phyloP scores from a whole-genome alignment of 169 alveolate genomes.

The Perkinsus olseni region DNA sequence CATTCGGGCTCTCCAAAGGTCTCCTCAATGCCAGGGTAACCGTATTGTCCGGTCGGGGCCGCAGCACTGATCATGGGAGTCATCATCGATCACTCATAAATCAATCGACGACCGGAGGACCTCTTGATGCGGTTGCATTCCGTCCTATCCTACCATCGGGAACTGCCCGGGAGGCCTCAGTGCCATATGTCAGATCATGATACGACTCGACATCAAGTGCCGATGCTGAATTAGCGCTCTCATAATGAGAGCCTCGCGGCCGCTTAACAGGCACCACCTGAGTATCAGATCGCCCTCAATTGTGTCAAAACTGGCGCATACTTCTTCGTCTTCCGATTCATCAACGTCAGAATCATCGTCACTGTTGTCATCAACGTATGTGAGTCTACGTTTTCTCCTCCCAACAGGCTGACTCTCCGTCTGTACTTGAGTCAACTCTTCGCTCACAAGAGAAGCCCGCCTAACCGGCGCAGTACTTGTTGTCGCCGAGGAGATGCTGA shows the following conservation, averaged over 20 bases:
- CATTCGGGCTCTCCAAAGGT: not conserved
- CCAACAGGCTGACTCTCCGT: constrained; percentile 3
- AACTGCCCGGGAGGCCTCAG: not conserved
- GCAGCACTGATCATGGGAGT: not conserved
- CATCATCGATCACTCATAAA: too few relatives aligned
- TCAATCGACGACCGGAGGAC: not conserved
- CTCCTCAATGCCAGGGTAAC: not conserved
- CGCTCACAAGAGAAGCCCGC: constrained; percentile 15
- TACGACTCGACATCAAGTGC: not conserved
- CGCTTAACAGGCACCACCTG: not conserved
- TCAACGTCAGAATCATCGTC: constrained; percentile 15
- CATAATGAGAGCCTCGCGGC: constrained; percentile 7
- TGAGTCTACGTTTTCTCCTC: constrained; percentile 29
- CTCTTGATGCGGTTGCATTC: not conserved
- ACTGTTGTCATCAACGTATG: constrained; percentile 20
- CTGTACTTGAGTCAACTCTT: not conserved
- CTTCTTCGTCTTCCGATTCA: not conserved
- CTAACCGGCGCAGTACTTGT: constrained; percentile 27
- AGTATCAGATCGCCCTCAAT: not conserved
- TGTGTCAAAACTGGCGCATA: not conserved
- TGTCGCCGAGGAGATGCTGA: constrained; percentile 21
- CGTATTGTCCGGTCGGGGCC: not conserved
- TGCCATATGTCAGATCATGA: not conserved
- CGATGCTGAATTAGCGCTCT: not conserved
- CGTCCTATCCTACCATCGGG: not conserved